Percentiles rank a stretch among this genome's conserved stretches.
Evolutionary conservation across 2,329 filamentous ascomycete genomes (phyloP).

Genomic region (Penicillium sp.): DNA sequence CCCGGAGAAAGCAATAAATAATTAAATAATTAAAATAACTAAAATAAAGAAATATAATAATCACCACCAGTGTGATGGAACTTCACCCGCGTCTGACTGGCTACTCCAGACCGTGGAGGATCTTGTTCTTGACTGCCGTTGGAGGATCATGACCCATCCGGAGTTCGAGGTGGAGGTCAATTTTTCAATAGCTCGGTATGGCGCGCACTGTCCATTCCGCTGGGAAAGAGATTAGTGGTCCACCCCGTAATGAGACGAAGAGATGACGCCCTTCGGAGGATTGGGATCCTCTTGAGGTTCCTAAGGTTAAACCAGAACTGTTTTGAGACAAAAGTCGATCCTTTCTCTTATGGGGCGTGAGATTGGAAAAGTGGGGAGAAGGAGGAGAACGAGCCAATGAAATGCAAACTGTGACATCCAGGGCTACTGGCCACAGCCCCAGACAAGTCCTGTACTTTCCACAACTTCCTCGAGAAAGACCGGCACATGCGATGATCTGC

Average conservation of each 20-base stretch:
- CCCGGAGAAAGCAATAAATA: neutral
- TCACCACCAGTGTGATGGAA: neutral
- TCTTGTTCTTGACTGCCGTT: conserved; percentile 8
- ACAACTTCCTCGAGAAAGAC: neutral
- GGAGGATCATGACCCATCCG: conserved; percentile 4
- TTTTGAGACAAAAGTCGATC: conserved; percentile 1
- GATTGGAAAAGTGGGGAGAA: neutral
- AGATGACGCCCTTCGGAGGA: conserved; percentile 1
- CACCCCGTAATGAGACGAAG: neutral
- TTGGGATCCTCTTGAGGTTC: neutral
- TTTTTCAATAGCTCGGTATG: conserved; percentile 7
- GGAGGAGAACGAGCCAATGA: neutral
- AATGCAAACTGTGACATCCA: neutral
- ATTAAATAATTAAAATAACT: neutral
- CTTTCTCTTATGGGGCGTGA: neutral
- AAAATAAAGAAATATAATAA: neutral
- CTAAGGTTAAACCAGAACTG: neutral
- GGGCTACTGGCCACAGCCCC: neutral
- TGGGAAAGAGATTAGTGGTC: neutral
- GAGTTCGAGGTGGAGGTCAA: neutral
- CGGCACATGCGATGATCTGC: neutral
- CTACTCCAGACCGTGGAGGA: conserved; percentile 10
- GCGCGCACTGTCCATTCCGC: conserved; percentile 1
- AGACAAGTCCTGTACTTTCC: neutral
- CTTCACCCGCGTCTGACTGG: conserved; percentile 2